Percentiles rank a stretch among this genome's conserved stretches.
phyloP scores from a whole-genome alignment of 495 filamentous ascomycete species.

The Penicillium manginii region DNA sequence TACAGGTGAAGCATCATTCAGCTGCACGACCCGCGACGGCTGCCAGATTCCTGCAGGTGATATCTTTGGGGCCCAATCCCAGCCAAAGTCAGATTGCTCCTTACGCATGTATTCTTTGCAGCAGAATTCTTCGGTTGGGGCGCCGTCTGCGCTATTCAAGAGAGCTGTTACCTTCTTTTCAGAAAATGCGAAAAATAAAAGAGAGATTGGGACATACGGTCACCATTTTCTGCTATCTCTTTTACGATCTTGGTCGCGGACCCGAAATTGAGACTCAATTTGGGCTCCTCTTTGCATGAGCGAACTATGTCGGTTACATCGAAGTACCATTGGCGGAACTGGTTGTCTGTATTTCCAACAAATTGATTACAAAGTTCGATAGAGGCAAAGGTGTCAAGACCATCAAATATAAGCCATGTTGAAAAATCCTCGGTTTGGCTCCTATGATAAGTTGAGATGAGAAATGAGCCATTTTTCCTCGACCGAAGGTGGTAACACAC shows the following conservation, averaged over 20 bases:
- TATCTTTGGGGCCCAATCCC: conserved; percentile 73
- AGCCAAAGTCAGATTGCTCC: conserved; percentile 71
- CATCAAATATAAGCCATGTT: conserved; percentile 65
- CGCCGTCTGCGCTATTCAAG: conserved; percentile 45
- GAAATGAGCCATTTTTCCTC: conserved; percentile 5
- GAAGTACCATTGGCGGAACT: conserved; percentile 74
- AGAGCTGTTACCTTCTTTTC: conserved; percentile 38
- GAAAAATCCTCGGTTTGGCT: conserved; percentile 21
- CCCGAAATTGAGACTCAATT: conserved; percentile 57
- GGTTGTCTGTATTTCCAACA: conserved; percentile 67
- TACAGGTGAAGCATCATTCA: conserved; percentile 41
- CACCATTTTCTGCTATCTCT: conserved; percentile 56
- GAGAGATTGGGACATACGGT: conserved; percentile 33
- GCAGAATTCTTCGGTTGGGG: conserved; percentile 44
- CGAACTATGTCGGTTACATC: conserved; percentile 57
- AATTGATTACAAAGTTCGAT: conserved; percentile 62
- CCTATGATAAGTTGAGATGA: conserved; percentile 18
- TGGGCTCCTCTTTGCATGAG: conserved; percentile 45
- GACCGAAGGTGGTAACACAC: conserved; percentile 32
- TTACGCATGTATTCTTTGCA: conserved; percentile 68
- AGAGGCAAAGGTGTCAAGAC: conserved; percentile 67
- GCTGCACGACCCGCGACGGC: conserved; percentile 61
- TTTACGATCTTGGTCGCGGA: conserved; percentile 59
- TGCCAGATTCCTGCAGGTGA: conserved; percentile 68
- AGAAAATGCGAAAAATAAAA: neutral